A percentile compares a stretch with the other conserved stretches of the same genome.
phyloP scores from a whole-genome alignment of 257 asterid species.

The Gynochthodes officinalis region DNA sequence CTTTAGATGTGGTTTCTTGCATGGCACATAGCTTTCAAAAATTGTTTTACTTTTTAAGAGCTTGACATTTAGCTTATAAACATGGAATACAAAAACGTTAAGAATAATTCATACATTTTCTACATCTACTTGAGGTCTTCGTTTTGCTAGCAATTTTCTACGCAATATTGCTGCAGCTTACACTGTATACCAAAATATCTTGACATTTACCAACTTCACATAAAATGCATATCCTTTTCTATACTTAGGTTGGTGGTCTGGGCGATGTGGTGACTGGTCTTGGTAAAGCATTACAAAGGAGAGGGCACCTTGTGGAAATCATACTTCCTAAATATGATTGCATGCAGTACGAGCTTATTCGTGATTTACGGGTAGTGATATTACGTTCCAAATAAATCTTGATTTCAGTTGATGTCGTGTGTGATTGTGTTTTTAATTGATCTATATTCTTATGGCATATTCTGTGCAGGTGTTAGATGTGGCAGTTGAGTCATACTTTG shows the following conservation, averaged over 20 bases:
- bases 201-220: constrained; percentile 7
- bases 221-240: constrained; percentile 9
- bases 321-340: constrained; percentile 92
- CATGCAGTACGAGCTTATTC: constrained; percentile 65
- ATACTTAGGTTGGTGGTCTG: constrained; percentile 79
- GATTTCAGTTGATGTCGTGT: not conserved
- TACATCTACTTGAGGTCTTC: not conserved
- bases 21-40: too few relatives aligned
- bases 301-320: constrained; percentile 94
- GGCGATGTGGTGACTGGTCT: constrained; percentile 98
- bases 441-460: constrained; percentile 17
- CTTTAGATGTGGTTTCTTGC: not conserved
- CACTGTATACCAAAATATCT: not conserved
- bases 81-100: not conserved
- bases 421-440: constrained; percentile 6
- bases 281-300: constrained; percentile 88
- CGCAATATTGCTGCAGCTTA: not conserved
- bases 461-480: constrained; percentile 71
- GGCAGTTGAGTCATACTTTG: constrained; percentile 87
- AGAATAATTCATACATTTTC: not conserved
- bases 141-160: not conserved
- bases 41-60: not conserved
- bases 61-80: not conserved
- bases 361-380: constrained; percentile 59
- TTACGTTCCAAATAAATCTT: constrained; percentile 2